Evolutionary conservation across 805 yeast species (phyloP), one percentile per base, ranked within the genome.

Genomic region (Nakazawaea peltata): DNA sequence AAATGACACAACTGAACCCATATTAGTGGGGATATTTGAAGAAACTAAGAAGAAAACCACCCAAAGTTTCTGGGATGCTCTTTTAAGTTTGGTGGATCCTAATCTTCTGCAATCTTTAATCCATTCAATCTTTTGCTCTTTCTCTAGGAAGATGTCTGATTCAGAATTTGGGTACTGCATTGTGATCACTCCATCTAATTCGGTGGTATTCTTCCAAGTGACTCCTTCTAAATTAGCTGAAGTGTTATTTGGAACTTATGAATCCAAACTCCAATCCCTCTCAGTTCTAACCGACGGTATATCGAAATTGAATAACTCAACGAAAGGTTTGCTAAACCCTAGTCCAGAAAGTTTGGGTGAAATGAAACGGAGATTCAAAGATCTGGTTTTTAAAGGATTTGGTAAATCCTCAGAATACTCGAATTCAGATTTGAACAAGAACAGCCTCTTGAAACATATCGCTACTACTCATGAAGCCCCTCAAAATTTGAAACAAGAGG

Each of bases 91-190:
- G 75, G 44, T 58, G 3, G 46, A 49, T 16, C 50, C 49, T 7
- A 40, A 58, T 10, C 49, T 54, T 11, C 51, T 58, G 33, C 47
- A 49, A 12, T 52, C 53, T 19, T 49, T 71, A 23, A 41, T 67
- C 2, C 59, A 60, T 30, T 67, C 74, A 0, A 51, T 53, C 2
- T 66, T 67, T 41, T 71, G 77, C 41, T 61, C 69, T 3, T 49
- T 63, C 4, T 55, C 56, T 33, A 32, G 43, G 1, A 25, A 32
- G 0, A 16, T 30, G n/a, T n/a, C n/a, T n/a, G n/a, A n/a, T n/a
- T n/a, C n/a, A 1, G 36, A 41, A 4, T 46, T 51, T 12, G 56
- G 72, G 28, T 59, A 52, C 35, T 71, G 77, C 46, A 32, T 67
- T 8, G 53, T 54, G 37, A 51, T 69, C 14, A 49, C 47, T 19